Evolutionary conservation across 2,329 filamentous ascomycete species (phyloP).

Genomic region (Colletotrichum plurivorum): DNA sequence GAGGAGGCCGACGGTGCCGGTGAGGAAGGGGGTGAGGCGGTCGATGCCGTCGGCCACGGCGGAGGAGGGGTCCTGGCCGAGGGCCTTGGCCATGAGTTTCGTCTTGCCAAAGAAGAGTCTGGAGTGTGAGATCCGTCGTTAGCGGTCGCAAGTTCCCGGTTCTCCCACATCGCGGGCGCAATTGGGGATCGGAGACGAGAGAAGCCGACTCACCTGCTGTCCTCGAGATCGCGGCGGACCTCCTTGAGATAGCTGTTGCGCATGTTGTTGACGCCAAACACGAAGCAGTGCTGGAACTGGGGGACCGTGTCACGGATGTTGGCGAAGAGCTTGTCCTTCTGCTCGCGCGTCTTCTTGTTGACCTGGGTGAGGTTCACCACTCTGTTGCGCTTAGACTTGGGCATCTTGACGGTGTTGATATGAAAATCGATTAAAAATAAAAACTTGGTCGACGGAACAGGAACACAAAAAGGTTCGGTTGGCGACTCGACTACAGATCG

Average conservation of each 20-base stretch:
- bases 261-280: conserved; percentile 97
- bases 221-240: conserved; percentile 85
- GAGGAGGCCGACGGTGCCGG: conserved; percentile 89
- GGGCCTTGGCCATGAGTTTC: conserved; percentile 97
- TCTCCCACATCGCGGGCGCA: background rate
- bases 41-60: conserved; percentile 86
- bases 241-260: conserved; percentile 96
- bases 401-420: conserved; percentile 72
- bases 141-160: background rate
- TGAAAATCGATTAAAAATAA: background rate
- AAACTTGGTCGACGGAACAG: background rate
- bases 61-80: conserved; percentile 83
- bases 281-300: conserved; percentile 91
- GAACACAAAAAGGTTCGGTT: background rate
- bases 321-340: conserved; percentile 89
- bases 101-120: conserved; percentile 99
- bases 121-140: conserved; percentile 15
- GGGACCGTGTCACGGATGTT: conserved; percentile 89
- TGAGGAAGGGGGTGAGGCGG: conserved; percentile 76
- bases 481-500: background rate
- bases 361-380: conserved; percentile 93
- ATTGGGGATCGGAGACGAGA: background rate
- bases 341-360: conserved; percentile 91
- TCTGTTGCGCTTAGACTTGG: conserved; percentile 94
- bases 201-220: conserved; percentile 77